phyloP scores from a whole-genome alignment of 2,329 filamentous ascomycete genomes.

The Colletotrichum caudatum region DNA sequence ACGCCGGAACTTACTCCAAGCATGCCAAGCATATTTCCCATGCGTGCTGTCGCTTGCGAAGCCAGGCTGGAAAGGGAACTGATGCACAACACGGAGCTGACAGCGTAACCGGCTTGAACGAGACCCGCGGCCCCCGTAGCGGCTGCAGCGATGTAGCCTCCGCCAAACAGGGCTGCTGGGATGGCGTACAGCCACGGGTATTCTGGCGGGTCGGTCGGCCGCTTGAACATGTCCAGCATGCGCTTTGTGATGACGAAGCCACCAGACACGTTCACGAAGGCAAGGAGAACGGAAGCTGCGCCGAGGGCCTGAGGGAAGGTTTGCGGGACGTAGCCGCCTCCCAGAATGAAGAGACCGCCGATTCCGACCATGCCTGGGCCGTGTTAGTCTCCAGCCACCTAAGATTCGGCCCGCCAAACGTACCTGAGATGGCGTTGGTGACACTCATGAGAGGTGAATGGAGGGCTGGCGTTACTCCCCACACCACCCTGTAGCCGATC shows the following conservation, averaged over 20 bases:
- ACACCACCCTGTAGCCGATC: slow-evolving; percentile 89
- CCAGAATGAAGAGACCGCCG: slow-evolving; percentile 89
- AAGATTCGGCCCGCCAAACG: slow-evolving; percentile 4
- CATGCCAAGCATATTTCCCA: slow-evolving; percentile 88
- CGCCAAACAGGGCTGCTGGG: slow-evolving; percentile 81
- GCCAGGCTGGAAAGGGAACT: slow-evolving; percentile 84
- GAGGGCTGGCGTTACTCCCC: slow-evolving; percentile 85
- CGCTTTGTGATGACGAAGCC: slow-evolving; percentile 93
- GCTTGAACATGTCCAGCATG: slow-evolving; percentile 93
- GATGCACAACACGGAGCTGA: slow-evolving; percentile 87
- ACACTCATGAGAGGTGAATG: slow-evolving; percentile 94
- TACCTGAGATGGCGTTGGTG: slow-evolving; percentile 89
- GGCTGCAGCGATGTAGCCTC: slow-evolving; percentile 83
- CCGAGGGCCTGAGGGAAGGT: slow-evolving; percentile 85
- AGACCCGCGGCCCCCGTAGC: slow-evolving; percentile 85
- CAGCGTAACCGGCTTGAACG: slow-evolving; percentile 88
- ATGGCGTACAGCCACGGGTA: slow-evolving; percentile 89
- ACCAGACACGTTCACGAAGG: slow-evolving; percentile 89
- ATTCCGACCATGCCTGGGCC: slow-evolving; percentile 82
- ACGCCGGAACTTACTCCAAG: slow-evolving; percentile 87
- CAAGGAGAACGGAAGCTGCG: slow-evolving; percentile 82
- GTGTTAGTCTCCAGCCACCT: slow-evolving; percentile 40
- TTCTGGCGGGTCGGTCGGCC: slow-evolving; percentile 86
- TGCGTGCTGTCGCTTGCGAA: slow-evolving; percentile 84
- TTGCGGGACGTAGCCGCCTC: slow-evolving; percentile 80